These are phyloP conservation scores for Wickerhamomyces sp. DNA, from an alignment of 1,139 yeast genomes.

Conservation along the genomic window DNA sequence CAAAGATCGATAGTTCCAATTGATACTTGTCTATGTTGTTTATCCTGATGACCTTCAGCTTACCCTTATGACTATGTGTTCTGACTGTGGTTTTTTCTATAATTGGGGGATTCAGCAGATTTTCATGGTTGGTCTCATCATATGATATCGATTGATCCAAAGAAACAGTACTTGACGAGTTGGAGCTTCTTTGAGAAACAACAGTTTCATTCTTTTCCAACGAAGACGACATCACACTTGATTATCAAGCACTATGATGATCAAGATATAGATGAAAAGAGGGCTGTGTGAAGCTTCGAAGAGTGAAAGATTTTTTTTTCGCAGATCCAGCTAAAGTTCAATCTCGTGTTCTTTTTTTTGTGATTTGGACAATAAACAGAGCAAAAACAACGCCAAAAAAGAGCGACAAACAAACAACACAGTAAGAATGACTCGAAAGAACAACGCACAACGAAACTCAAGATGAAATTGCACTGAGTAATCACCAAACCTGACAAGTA, in stretches of 20 bases:
- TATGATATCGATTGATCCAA: background rate
- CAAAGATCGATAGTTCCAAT: slow-evolving; percentile 15
- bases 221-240: background rate
- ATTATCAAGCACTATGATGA: background rate
- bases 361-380: too few relatives aligned
- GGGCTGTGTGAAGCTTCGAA: too few relatives aligned
- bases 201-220: slow-evolving; percentile 6
- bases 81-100: too few relatives aligned
- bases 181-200: slow-evolving; percentile 9
- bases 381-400: too few relatives aligned
- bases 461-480: too few relatives aligned
- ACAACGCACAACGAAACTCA: too few relatives aligned
- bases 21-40: slow-evolving; percentile 20
- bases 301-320: too few relatives aligned
- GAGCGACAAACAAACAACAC: too few relatives aligned
- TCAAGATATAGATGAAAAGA: background rate
- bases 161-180: background rate
- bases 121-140: background rate
- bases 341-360: too few relatives aligned
- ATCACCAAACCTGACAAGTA: too few relatives aligned
- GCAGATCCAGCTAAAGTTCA: too few relatives aligned
- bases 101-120: background rate
- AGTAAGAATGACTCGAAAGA: too few relatives aligned
- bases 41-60: slow-evolving; percentile 2
- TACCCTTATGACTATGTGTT: background rate